Evolutionary conservation across 176 grass and related monocot genomes (phyloP).

Genomic region (Pontederia crassipes): DNA sequence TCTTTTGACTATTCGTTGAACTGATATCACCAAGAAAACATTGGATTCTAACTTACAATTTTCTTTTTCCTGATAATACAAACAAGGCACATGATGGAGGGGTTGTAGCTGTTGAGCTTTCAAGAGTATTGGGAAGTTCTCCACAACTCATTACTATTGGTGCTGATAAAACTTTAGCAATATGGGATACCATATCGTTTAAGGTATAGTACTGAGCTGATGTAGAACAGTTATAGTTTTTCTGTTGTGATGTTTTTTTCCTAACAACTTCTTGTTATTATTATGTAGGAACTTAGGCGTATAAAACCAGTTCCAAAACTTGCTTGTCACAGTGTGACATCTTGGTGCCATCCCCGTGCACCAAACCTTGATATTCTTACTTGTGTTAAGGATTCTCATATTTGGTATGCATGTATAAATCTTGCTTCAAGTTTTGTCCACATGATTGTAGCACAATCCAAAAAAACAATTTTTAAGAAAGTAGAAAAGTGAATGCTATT

Average conservation of each 20-base stretch:
- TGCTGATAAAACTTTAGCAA: slow-evolving; percentile 96
- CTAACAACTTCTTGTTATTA: slow-evolving; percentile 8
- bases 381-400: slow-evolving; percentile 99
- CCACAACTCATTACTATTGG: slow-evolving; percentile 97
- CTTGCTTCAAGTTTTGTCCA: neutral
- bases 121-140: slow-evolving; percentile 90
- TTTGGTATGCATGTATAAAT: slow-evolving; percentile 52
- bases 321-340: slow-evolving; percentile 98
- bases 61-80: neutral
- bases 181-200: slow-evolving; percentile 98
- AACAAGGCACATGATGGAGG: slow-evolving; percentile 91
- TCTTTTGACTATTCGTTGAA: too few relatives aligned
- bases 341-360: slow-evolving; percentile 96
- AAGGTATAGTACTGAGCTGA: slow-evolving; percentile 34
- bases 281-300: slow-evolving; percentile 79
- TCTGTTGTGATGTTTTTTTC: slow-evolving; percentile 7
- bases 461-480: slow-evolving; percentile 4
- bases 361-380: slow-evolving; percentile 99
- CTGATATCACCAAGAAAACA: too few relatives aligned
- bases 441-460: slow-evolving; percentile 4
- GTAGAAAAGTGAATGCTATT: neutral
- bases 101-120: slow-evolving; percentile 91
- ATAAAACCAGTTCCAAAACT: slow-evolving; percentile 97
- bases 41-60: too few relatives aligned
- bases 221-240: neutral